Evolutionary conservation across 768 basidiomycete species (phyloP), one percentile per base, ranked within the genome.

Genomic region (Mycena latifolia): DNA sequence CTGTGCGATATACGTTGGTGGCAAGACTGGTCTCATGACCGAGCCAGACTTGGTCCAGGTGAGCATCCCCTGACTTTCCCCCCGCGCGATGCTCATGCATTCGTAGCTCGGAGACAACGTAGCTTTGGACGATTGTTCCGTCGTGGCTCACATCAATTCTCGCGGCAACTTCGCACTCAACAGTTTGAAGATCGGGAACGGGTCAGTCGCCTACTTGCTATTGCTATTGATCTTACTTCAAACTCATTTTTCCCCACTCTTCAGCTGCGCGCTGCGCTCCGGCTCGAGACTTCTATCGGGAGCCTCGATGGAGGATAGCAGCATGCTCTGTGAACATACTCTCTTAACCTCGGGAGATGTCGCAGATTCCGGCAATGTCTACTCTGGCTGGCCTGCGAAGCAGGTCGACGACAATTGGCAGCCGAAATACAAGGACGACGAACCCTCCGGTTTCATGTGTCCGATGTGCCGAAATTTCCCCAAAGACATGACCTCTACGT

Each of bases 311-410:
- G 84, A 85, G 72, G 79, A 81, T 62, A 76, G 75, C 71, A 82
- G 80, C 66, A 82, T 84, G 80, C 81, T 85, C 9, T 79, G 76
- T 68, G 84, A 85, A 71, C 84, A 85, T 63, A 82, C 83, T 2
- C 77, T 85, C 6, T 71, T 84, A 27, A 79, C 82, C 1, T 84
- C 84, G 2, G 84, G 84, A 3, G 84, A 85, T 54, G 77, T 82
- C 46, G 82, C 83, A 3, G 81, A 84, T 65, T 67, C 75, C 2
- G 80, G 78, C 22, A 67, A 66, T 10, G 74, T 76, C 29, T 85
- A 85, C 65, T 76, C 75, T 25, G 83, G 84, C 11, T 85, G 84
- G 84, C 84, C 84, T 28, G 84, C 78, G 10, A 78, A 77, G 58
- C 69, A 63, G 45, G 33, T 77, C 15, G 76, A 74, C 29, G 60